Evolutionary conservation across 257 asterid genomes (phyloP), one percentile per base, ranked within the genome.

Genomic region (Penstemon eatonii): DNA sequence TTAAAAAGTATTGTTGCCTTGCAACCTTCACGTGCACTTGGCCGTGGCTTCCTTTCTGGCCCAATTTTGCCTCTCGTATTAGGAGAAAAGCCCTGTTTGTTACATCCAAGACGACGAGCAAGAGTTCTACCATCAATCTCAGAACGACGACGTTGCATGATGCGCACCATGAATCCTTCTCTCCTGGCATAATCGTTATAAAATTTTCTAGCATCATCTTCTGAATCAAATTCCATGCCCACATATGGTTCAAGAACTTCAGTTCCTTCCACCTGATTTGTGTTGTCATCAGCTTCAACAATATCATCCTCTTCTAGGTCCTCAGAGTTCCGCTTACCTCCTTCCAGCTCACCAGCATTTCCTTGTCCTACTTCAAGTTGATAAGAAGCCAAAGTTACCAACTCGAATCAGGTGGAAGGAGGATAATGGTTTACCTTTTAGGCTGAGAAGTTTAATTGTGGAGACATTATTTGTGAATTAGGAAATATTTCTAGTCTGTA

Each of bases 11-110:
- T 74, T 1, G 83, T 81, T 36, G 91, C 88, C 68, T 85, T 83
- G 80, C 91, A 85, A 49, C 88, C 88, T 72, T 85, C 91, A 4
- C 86, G 86, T 44, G 86, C 85, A 63, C 84, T 82, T 33, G 84
- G 72, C 47, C 89, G 70, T 4, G 81, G 78, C 76, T 77, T 82
- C 52, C 67, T 80, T 63, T 75, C 83, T 4, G 83, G 77, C 70
- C 82, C 88, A 2, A 61, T 18, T 66, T 67, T 69, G 18, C 79
- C 81, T 68, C 73, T 77, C 4, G 61, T 38, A 50, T 64, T 77
- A 7, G 85, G 80, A 65, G 89, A 83, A 56, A 81, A 82, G 1
- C 91, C 86, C 68, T 85, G 86, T 46, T 81, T 85, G 73, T 80
- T 83, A 46, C 91, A 85, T 69, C 91, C 91, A 15, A 85, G 83